phyloP scores from a whole-genome alignment of 768 basidiomycete species.

The Crepidotus variabilis region DNA sequence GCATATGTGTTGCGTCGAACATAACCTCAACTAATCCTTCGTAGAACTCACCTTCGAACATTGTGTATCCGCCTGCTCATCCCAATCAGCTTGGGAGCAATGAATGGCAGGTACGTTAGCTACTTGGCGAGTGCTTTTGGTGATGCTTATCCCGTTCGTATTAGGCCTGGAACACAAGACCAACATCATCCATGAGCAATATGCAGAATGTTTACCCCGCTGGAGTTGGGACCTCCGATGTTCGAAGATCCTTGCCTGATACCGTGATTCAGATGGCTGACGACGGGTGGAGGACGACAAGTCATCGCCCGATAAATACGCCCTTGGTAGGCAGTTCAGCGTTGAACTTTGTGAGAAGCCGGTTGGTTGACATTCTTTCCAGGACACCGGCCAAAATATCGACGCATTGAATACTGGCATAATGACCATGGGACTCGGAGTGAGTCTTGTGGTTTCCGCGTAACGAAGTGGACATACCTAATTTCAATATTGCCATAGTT shows the following conservation, averaged over 20 bases:
- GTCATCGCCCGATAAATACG: not conserved
- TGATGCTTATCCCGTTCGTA: not conserved
- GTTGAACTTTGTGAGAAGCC: not conserved
- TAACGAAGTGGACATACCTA: not conserved
- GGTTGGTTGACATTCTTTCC: not conserved
- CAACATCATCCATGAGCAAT: slow-evolving; percentile 7
- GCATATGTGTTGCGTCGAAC: not conserved
- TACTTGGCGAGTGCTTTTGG: not conserved
- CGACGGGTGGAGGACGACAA: slow-evolving; percentile 9
- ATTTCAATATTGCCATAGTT: not conserved
- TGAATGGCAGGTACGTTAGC: slow-evolving; percentile 12
- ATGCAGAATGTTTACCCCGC: not conserved
- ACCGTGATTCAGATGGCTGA: slow-evolving; percentile 1
- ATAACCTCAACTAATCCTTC: not conserved
- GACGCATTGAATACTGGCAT: not conserved
- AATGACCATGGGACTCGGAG: not conserved
- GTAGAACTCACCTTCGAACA: not conserved
- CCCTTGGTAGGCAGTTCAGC: not conserved
- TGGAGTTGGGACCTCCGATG: not conserved
- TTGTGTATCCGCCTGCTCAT: not conserved
- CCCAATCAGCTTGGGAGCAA: slow-evolving; percentile 3
- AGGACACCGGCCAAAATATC: not conserved
- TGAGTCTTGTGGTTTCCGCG: not conserved
- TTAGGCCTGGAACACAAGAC: slow-evolving; percentile 10
- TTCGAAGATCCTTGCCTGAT: not conserved